A percentile compares a stretch with the other conserved stretches of the same genome.
Evolutionary conservation across 2,329 filamentous ascomycete species (phyloP).

Genomic region (Coniella lustricola): DNA sequence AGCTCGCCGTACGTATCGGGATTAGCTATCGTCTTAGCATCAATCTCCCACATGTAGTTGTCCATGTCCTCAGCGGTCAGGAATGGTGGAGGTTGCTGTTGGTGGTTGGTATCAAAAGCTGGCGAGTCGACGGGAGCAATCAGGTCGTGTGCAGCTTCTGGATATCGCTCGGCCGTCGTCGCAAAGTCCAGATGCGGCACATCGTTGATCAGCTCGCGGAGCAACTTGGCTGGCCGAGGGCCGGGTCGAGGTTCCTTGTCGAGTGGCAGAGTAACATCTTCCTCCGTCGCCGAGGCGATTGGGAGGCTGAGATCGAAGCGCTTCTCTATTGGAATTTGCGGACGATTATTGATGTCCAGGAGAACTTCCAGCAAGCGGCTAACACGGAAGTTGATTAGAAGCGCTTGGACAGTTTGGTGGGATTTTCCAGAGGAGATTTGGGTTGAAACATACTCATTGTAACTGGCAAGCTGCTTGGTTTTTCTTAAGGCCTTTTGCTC

Average conservation of each 20-base stretch:
- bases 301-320: constrained; percentile 63
- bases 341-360: constrained; percentile 78
- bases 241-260: constrained; percentile 58
- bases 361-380: constrained; percentile 86
- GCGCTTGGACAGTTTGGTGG: constrained; percentile 16
- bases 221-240: constrained; percentile 40
- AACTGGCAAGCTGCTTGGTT: constrained; percentile 75
- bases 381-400: constrained; percentile 13
- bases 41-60: constrained; percentile 63
- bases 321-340: constrained; percentile 67
- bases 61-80: constrained; percentile 65
- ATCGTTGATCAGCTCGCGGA: constrained; percentile 42
- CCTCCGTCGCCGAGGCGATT: constrained; percentile 34
- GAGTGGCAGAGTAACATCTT: constrained; percentile 66
- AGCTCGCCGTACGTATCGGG: constrained; percentile 22
- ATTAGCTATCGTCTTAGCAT: constrained; percentile 41
- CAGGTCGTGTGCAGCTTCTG: constrained; percentile 46
- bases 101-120: constrained; percentile 37
- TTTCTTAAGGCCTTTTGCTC: constrained; percentile 76
- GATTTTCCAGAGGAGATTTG: too few species aligned
- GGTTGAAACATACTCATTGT: constrained; percentile 70
- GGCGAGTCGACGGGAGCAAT: constrained; percentile 31
- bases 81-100: constrained; percentile 57
- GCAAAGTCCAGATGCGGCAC: constrained; percentile 45
- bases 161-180: constrained; percentile 55